Conservation (phyloP, 768 basidiomycete genomes). For the Russula ochroleuca region DNA sequence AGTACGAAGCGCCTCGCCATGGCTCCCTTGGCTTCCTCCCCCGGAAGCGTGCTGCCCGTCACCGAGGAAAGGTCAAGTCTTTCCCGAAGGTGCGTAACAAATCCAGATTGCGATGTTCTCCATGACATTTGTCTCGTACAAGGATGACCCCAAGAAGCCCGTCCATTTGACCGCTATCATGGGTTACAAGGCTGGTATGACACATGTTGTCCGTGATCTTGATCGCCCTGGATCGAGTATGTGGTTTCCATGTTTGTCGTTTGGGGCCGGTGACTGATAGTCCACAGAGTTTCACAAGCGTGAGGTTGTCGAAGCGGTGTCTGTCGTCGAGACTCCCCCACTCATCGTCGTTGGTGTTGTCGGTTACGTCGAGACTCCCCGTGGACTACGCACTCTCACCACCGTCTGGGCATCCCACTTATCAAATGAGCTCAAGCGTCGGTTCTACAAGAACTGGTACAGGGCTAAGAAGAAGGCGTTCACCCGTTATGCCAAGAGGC, state of each 20-base stretch:
- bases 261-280: not conserved
- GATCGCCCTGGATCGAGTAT: constrained; percentile 98
- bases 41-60: constrained; percentile 92
- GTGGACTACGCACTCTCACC: constrained; percentile 96
- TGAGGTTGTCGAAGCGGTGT: constrained; percentile 97
- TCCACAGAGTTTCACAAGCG: constrained; percentile 97
- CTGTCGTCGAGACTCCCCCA: constrained; percentile 94
- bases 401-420: constrained; percentile 99
- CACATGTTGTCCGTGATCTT: constrained; percentile 97
- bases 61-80: constrained; percentile 98
- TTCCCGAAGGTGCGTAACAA: constrained; percentile 82
- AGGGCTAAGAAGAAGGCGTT: constrained; percentile 99
- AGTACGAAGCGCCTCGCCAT: constrained; percentile 99
- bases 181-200: constrained; percentile 99
- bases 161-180: constrained; percentile 97
- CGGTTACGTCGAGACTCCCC: constrained; percentile 99
- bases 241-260: constrained; percentile 35
- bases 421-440: constrained; percentile 95
- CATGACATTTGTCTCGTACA: constrained; percentile 13
- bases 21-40: constrained; percentile 98
- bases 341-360: constrained; percentile 97
- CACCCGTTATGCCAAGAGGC: constrained; percentile 99
- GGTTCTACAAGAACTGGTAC: constrained; percentile 99
- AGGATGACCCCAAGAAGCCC: constrained; percentile 99
- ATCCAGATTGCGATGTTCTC: not conserved